phyloP scores from a whole-genome alignment of 1,139 yeast species.

The Candida pseudoviswanathii region DNA sequence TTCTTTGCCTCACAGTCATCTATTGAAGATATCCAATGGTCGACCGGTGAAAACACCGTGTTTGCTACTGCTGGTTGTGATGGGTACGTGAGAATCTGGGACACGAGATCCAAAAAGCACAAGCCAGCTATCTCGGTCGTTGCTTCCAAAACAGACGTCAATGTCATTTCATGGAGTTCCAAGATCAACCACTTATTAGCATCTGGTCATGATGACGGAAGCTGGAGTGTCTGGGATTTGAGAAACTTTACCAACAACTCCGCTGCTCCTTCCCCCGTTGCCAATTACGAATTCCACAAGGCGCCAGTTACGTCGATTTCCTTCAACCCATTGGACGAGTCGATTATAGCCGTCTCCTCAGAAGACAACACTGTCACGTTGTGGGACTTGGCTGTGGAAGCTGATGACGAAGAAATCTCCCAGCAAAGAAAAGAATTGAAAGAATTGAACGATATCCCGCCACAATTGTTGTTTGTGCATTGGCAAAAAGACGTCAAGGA shows the following conservation, averaged over 20 bases:
- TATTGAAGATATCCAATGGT: conserved; percentile 97
- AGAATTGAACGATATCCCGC: conserved; percentile 89
- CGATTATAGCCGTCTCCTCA: conserved; percentile 91
- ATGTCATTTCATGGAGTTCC: conserved; percentile 94
- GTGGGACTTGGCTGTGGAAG: conserved; percentile 97
- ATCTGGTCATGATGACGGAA: conserved; percentile 96
- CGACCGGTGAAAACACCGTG: conserved; percentile 86
- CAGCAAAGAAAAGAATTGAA: conserved; percentile 72
- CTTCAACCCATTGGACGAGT: conserved; percentile 94
- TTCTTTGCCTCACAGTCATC: conserved; percentile 72
- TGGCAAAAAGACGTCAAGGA: conserved; percentile 98
- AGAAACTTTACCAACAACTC: conserved; percentile 64
- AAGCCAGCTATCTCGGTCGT: conserved; percentile 84
- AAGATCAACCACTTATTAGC: conserved; percentile 86
- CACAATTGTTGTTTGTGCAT: conserved; percentile 93
- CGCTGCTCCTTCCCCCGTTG: conserved; percentile 70
- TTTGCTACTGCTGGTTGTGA: conserved; percentile 94
- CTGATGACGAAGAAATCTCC: conserved; percentile 91
- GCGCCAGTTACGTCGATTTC: conserved; percentile 91
- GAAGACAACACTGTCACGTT: conserved; percentile 96
- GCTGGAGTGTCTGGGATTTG: conserved; percentile 98
- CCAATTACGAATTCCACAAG: conserved; percentile 92
- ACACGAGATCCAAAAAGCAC: conserved; percentile 89
- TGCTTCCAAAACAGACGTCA: conserved; percentile 86
- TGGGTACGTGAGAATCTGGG: conserved; percentile 94